Conservation (phyloP, 495 filamentous ascomycete species). For the Parathielavia hyrcaniae region DNA sequence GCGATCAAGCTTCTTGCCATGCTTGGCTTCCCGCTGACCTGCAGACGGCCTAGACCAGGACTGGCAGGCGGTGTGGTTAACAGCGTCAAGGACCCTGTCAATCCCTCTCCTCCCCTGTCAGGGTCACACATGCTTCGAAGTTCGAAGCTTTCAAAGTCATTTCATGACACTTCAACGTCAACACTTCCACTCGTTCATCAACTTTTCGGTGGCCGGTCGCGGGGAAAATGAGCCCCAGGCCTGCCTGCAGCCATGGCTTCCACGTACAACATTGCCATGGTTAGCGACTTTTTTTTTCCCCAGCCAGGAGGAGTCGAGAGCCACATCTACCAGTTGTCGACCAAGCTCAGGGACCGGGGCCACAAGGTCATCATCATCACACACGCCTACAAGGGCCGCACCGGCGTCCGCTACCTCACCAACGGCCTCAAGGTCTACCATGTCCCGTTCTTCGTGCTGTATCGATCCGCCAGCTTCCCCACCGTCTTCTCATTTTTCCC, state of each 20-base stretch:
- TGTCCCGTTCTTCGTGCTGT: conserved; percentile 91
- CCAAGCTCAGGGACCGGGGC: conserved; percentile 91
- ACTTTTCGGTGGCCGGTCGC: neutral
- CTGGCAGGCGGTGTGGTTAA: conserved; percentile 13
- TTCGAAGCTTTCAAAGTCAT: neutral
- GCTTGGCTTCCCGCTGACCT: neutral
- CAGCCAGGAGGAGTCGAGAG: conserved; percentile 94
- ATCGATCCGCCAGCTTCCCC: conserved; percentile 89
- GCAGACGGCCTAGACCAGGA: neutral
- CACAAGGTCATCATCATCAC: conserved; percentile 98
- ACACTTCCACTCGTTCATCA: neutral
- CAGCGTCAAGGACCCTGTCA: neutral
- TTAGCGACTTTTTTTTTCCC: conserved; percentile 98
- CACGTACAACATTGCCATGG: conserved; percentile 70
- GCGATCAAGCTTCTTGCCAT: conserved; percentile 7
- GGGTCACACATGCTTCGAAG: neutral
- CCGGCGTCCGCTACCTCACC: conserved; percentile 91
- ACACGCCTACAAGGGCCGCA: conserved; percentile 87
- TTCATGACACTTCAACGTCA: neutral
- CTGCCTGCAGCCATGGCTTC: conserved; percentile 43
- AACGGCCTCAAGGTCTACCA: conserved; percentile 98
- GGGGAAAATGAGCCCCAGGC: conserved; percentile 11
- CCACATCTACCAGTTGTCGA: conserved; percentile 96
- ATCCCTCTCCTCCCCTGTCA: conserved; percentile 1
- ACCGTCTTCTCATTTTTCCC: conserved; percentile 99